A percentile compares a stretch with the other conserved stretches of the same genome.
phyloP scores from a whole-genome alignment of 2,329 filamentous ascomycete species.

The Mycosphaerella arachidis region DNA sequence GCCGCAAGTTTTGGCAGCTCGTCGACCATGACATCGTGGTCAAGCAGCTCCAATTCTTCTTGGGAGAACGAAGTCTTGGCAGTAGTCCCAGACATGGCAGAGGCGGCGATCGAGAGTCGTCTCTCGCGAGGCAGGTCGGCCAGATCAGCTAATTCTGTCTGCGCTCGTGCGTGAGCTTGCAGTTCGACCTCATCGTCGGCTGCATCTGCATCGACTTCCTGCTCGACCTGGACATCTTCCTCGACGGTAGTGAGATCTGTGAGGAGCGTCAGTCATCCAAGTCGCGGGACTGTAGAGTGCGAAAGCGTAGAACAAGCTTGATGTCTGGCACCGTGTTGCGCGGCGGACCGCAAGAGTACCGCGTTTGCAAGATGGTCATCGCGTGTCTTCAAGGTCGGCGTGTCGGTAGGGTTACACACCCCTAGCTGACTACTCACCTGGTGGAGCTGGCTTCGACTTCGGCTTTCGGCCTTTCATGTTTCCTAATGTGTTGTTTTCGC shows the following conservation, averaged over 20 bases:
- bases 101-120: conserved; percentile 21
- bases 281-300: neutral
- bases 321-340: too few species aligned
- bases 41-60: conserved; percentile 40
- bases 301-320: neutral
- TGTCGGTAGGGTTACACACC: neutral
- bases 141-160: neutral
- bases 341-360: too few species aligned
- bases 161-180: conserved; percentile 6
- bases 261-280: neutral
- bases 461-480: neutral
- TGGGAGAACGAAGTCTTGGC: conserved; percentile 45
- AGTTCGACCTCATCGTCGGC: conserved; percentile 5
- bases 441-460: conserved; percentile 4
- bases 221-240: conserved; percentile 4
- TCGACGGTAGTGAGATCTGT: conserved; percentile 9
- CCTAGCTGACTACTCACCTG: neutral
- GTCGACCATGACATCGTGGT: conserved; percentile 40
- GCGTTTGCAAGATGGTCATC: too few species aligned
- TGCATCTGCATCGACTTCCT: neutral
- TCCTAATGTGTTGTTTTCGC: conserved; percentile 3
- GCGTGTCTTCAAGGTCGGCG: neutral
- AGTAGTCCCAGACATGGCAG: conserved; percentile 45
- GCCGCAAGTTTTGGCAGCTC: conserved; percentile 36
- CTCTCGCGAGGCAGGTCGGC: conserved; percentile 18